Evolutionary conservation across 2,329 filamentous ascomycete genomes (phyloP), one percentile per base, ranked within the genome.

Genomic region (Cladosporium sphaerospermum): DNA sequence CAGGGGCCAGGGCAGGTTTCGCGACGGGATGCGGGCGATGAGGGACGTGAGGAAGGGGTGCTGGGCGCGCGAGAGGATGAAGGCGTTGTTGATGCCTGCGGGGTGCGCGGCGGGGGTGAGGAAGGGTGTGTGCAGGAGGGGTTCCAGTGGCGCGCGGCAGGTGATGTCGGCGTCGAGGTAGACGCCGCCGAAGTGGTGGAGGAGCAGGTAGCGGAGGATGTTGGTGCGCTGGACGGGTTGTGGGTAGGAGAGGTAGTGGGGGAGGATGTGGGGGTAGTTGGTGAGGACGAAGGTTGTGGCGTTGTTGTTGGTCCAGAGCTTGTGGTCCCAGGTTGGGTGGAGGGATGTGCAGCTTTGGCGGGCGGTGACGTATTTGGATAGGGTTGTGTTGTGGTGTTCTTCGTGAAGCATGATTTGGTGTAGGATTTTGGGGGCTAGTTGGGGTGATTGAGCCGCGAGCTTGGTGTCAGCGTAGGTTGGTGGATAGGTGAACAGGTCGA

Each of bases 11-110:
- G 45, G 48, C 10, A 64, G 32, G 47, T 64, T 56, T 8, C 57
- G 57, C 28, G 54, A 49, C 4, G 59, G 54, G 9, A 62, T 55
- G 13, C 54, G 52, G 8, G 37, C 36, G 31, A 65, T 56, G 4
- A 64, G 51, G 11, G 59, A 42, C 1, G 14, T 10, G 13, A 64
- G 56, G 47, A 64, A 64, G 9, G 59, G 57, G 49, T 65, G 63
- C 13, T 51, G 45, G 18, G 61, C 56, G 10, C 56, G 54, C 3
- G 61, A 51, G 14, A 65, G 56, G 19, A 65, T 65, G 57, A 65
- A 65, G 6, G 63, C 63, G 46, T 65, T 65, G 53, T 64, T 65
- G n/a, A 64, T 61, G 3, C 63, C 63, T 9, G 62, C 63, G 3
- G 63, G 62, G 23, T 61, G 61, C 3, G 63, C 62, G 16, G 59